These are phyloP conservation scores for Neoarthrinium moseri DNA, from an alignment of 2,329 filamentous ascomycete species.

Conservation along the genomic window DNA sequence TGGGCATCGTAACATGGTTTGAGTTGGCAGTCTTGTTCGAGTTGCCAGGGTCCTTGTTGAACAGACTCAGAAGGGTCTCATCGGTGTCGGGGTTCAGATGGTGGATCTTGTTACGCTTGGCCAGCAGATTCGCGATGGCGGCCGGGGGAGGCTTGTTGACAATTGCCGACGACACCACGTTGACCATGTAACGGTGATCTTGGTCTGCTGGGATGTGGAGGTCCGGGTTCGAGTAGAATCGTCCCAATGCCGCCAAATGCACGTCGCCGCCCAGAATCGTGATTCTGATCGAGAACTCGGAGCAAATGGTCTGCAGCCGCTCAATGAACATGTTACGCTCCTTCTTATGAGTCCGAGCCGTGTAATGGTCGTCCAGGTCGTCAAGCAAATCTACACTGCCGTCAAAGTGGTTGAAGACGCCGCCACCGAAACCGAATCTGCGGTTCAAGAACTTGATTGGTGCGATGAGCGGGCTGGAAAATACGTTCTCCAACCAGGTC, in stretches of 20 bases:
- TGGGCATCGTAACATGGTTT: slow-evolving; percentile 88
- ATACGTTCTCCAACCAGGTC: slow-evolving; percentile 95
- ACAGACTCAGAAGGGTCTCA: slow-evolving; percentile 91
- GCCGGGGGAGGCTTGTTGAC: slow-evolving; percentile 91
- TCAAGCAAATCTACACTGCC: slow-evolving; percentile 90
- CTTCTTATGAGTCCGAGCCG: slow-evolving; percentile 84
- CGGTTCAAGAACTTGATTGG: slow-evolving; percentile 89
- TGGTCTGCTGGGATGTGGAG: slow-evolving; percentile 73
- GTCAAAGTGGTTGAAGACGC: slow-evolving; percentile 91
- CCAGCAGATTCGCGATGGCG: slow-evolving; percentile 85
- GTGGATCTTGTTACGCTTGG: slow-evolving; percentile 82
- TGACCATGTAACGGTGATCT: slow-evolving; percentile 93
- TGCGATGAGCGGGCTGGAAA: slow-evolving; percentile 81
- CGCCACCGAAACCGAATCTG: slow-evolving; percentile 79
- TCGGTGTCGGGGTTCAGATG: slow-evolving; percentile 73
- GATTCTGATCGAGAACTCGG: slow-evolving; percentile 82
- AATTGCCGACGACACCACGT: slow-evolving; percentile 91
- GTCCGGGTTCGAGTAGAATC: slow-evolving; percentile 90
- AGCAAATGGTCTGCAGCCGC: slow-evolving; percentile 78
- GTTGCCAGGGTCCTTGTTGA: slow-evolving; percentile 81
- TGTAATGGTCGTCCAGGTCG: slow-evolving; percentile 95
- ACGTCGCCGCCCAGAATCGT: slow-evolving; percentile 95
- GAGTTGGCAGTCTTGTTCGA: slow-evolving; percentile 69
- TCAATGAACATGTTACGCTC: slow-evolving; percentile 79
- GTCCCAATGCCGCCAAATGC: slow-evolving; percentile 85